Evolutionary conservation across 2,329 filamentous ascomycete genomes (phyloP).

Genomic region (Rutstroemia sp.): DNA sequence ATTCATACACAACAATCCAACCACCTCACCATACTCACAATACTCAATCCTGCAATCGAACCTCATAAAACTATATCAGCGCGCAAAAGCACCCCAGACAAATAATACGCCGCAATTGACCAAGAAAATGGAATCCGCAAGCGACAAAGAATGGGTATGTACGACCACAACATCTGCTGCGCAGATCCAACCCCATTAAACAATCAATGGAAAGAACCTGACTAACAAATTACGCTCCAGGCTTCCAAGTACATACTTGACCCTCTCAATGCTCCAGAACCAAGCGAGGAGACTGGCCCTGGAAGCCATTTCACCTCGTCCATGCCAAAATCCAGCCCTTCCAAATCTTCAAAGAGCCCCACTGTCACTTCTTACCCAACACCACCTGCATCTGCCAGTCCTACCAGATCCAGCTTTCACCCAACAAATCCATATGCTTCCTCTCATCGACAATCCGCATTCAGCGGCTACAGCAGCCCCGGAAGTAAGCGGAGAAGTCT

Average conservation of each 20-base stretch:
- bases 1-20: neutral
- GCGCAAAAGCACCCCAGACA: neutral
- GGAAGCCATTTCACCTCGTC: slow-evolving; percentile 38
- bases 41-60: too few relatives aligned
- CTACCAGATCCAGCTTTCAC: slow-evolving; percentile 40
- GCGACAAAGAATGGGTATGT: slow-evolving; percentile 8
- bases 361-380: slow-evolving; percentile 34
- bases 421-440: slow-evolving; percentile 36
- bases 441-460: slow-evolving; percentile 21
- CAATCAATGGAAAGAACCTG: neutral
- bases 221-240: slow-evolving; percentile 32
- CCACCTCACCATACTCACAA: too few relatives aligned
- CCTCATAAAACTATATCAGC: too few relatives aligned
- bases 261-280: slow-evolving; percentile 60
- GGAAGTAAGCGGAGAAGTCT: slow-evolving; percentile 14
- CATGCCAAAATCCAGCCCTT: slow-evolving; percentile 9
- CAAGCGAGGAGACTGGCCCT: slow-evolving; percentile 59
- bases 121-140: slow-evolving; percentile 4
- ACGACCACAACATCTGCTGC: neutral
- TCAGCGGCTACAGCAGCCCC: slow-evolving; percentile 26
- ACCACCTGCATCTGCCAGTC: slow-evolving; percentile 47
- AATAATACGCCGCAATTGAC: neutral
- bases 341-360: slow-evolving; percentile 12
- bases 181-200: neutral
- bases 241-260: slow-evolving; percentile 61